Base-by-base conservation (phyloP, 164 flowering plant genomes). In the Nelumbo lutea region DNA sequence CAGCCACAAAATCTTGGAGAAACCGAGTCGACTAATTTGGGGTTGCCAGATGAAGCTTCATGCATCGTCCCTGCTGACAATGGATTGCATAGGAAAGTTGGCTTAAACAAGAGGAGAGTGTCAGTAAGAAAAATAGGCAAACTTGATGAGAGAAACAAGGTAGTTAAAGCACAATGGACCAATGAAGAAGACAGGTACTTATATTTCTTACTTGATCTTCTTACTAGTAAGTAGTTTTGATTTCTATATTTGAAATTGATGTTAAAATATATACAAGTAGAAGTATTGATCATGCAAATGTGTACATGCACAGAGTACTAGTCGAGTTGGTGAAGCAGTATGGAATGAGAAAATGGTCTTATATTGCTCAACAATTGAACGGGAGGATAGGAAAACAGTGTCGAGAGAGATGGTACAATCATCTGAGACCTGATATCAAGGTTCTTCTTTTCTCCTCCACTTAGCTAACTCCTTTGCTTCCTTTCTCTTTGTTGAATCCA, bases 111-210 rank as follows among this genome's bases (percentile, higher is more conserved):
- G 48, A 73, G 62, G 51, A 71, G 43, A 46, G 55, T 65, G 63
- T 48, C 75, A 3, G 8, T 57, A 46, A 80, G 61, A 71, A 83
- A 52, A 53, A 53, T 68, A 13, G 63, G 52, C 65, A 84, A 80
- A 76, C 73, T 56, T 64, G 68, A 73, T 3, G 80, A 83, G 78
- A 85, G 70, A 67, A 14, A 80, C 11, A 80, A 78, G 68, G 66
- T 77, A 8, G 75, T 85, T 60, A 95, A 87, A 75, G 98, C 92
- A 9, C 96, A 91, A 76, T 91, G 98, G 98, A 83, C 86, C 0
- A 45, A 51, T 47, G 96, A 90, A 62, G 98, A 95, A 85, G 98
- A 91, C 70, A 89, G 93, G 98, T 89, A 10, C 53, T 58, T 39
- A 8, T 66, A 4, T 27, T 64, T n/a, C 15, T 45, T 63, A 42